Evolutionary conservation across 805 yeast genomes (phyloP).

Genomic region (Candida sanyiensis): DNA sequence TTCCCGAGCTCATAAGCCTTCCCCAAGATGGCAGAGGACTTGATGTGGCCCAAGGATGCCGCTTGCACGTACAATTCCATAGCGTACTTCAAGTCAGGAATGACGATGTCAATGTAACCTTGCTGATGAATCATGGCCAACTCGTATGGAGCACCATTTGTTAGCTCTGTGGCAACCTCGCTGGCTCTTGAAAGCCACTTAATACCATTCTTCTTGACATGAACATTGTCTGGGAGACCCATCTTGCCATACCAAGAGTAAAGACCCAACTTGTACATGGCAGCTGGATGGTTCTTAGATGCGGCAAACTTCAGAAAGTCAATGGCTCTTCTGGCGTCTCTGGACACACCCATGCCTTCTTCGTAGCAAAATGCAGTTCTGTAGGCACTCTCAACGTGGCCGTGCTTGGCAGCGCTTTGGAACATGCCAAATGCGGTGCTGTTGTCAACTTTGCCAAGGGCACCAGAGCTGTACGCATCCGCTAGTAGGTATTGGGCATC

Average conservation of each 20-base stretch:
- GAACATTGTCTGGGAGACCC: constrained; percentile 68
- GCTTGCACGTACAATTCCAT: constrained; percentile 82
- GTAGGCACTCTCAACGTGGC: constrained; percentile 87
- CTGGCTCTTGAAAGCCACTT: constrained; percentile 90
- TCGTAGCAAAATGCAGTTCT: constrained; percentile 88
- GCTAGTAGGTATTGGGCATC: constrained; percentile 91
- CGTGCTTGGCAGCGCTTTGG: constrained; percentile 88
- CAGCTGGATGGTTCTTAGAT: constrained; percentile 89
- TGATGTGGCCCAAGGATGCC: constrained; percentile 80
- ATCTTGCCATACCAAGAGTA: constrained; percentile 78
- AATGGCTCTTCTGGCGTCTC: constrained; percentile 81
- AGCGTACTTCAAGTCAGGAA: constrained; percentile 79
- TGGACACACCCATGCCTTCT: constrained; percentile 87
- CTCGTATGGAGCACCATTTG: constrained; percentile 93
- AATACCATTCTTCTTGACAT: constrained; percentile 77
- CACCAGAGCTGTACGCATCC: constrained; percentile 85
- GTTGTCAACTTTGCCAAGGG: constrained; percentile 72
- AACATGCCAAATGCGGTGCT: constrained; percentile 72
- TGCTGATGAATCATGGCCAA: constrained; percentile 75
- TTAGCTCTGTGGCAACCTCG: constrained; percentile 74
- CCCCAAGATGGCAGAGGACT: constrained; percentile 76
- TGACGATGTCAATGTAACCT: constrained; percentile 83
- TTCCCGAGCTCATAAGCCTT: constrained; percentile 75
- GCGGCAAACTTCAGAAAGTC: constrained; percentile 86
- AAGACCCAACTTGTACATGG: constrained; percentile 88